Base-by-base conservation (phyloP, 2,329 filamentous ascomycete genomes). In the Ceratocystis colombiana region DNA sequence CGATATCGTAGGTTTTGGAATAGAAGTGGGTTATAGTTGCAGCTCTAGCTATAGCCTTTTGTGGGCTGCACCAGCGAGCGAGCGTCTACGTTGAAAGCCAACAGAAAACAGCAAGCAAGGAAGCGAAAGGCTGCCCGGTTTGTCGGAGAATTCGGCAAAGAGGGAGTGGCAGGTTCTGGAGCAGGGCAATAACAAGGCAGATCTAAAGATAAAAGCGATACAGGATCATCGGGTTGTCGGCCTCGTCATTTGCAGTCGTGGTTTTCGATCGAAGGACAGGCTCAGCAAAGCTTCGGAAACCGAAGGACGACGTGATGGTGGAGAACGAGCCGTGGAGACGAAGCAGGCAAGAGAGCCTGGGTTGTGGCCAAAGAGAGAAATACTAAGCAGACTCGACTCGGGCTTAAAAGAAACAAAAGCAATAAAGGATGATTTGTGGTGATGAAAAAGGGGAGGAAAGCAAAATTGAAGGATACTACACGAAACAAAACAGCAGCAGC, bases 341-440 rank as follows among this genome's bases (percentile, higher is more conserved):
- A 53, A 37, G 33, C 33, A n/a, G 22, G 17, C 46, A 50, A 59
- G 17, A 59, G 50, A 17, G 53, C 15, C 12, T 8, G n/a, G 41
- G 5, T 28, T 12, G 8, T 12, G 37, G 37, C 37, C 37, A 41
- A 28, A 57, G 37, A 15, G 50, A 12, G 20, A 53, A 57, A n/a
- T 15, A 45, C 25, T 12, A 59, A 41, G 37, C 37, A 41, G 37
- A 41, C 3, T 41, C 10, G 8, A 12, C 10, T 12, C 8, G 37
- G 37, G 37, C 37, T 41, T 20, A 15, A 48, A 33, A 59, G 30
- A 28, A 28, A 46, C 15, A n/a, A 22, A 46, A 30, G 12, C 12
- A 10, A 65, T 28, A 64, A 64, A 64, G 6, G 15, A 59, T 59
- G 53, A 59, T 59, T 33, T 12, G 28, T 33, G 28, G 28, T 33